These are phyloP conservation scores for Tolypocladium inflatum DNA, from an alignment of 2,329 filamentous ascomycete species.

Conservation along the genomic window DNA sequence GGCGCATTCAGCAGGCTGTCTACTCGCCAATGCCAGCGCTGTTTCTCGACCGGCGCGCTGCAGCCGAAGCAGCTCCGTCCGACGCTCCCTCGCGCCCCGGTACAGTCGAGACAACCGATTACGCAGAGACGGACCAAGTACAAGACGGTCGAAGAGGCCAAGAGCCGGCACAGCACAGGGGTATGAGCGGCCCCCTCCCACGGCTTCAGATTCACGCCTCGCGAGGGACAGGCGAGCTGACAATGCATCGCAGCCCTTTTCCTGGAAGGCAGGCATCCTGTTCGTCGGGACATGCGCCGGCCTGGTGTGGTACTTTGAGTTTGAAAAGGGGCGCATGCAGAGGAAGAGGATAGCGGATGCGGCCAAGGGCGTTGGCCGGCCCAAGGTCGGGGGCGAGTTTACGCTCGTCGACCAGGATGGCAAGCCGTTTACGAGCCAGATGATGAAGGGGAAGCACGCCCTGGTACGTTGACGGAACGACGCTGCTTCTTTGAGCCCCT, in stretches of 20 bases:
- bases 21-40: constrained; percentile 30
- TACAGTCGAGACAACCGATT: constrained; percentile 23
- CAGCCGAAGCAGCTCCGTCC: constrained; percentile 26
- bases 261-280: constrained; percentile 78
- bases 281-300: constrained; percentile 72
- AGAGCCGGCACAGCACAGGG: constrained; percentile 47
- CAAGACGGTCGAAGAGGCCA: constrained; percentile 50
- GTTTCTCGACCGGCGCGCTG: constrained; percentile 26
- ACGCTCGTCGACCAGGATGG: constrained; percentile 75
- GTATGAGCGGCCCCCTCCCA: constrained; percentile 23
- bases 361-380: constrained; percentile 83
- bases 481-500: background rate
- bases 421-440: constrained; percentile 63
- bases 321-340: constrained; percentile 86
- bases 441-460: constrained; percentile 79
- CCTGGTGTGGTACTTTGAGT: constrained; percentile 83
- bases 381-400: constrained; percentile 88
- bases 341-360: constrained; percentile 83
- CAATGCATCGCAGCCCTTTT: constrained; percentile 63
- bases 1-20: constrained; percentile 21
- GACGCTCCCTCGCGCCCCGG: constrained; percentile 17
- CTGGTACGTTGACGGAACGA: constrained; percentile 43
- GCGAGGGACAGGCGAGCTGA: constrained; percentile 11
- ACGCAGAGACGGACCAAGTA: constrained; percentile 29
- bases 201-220: background rate